phyloP scores from a whole-genome alignment of 164 flowering plant genomes.

The Magnolia sinica region DNA sequence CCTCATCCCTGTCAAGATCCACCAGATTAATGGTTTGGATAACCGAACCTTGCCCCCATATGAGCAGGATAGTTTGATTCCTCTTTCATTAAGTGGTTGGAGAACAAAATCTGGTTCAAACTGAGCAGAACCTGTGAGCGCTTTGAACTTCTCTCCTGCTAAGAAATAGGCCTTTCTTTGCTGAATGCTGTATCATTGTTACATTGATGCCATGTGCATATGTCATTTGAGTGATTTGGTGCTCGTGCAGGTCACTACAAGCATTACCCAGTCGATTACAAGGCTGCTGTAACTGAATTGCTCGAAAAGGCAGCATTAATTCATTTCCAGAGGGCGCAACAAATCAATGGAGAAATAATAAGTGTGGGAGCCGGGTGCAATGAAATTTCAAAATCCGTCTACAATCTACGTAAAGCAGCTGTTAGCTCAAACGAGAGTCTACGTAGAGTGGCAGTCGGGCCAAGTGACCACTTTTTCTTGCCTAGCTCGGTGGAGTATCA shows the following conservation, averaged over 20 bases:
- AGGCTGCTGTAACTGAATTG: conserved; percentile 67
- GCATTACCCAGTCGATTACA: conserved; percentile 64
- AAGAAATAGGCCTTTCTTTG: no score
- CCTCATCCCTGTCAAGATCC: not conserved
- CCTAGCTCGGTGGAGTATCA: conserved; percentile 58
- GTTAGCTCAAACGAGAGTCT: conserved; percentile 45
- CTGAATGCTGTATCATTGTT: no score
- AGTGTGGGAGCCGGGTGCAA: conserved; percentile 33
- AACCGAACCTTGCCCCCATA: not conserved
- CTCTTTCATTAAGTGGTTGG: not conserved
- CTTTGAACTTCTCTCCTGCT: no score
- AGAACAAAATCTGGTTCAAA: not conserved
- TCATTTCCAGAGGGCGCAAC: conserved; percentile 47
- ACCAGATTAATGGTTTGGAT: not conserved
- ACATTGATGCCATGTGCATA: not conserved
- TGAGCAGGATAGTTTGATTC: not conserved
- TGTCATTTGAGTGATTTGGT: not conserved
- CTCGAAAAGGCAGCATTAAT: conserved; percentile 63
- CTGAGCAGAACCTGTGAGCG: no score
- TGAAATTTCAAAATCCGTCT: conserved; percentile 42
- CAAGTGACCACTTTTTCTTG: conserved; percentile 49
- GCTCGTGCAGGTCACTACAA: conserved; percentile 64
- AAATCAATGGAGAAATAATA: conserved; percentile 42
- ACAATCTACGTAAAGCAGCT: conserved; percentile 45
- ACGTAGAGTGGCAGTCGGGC: conserved; percentile 45